These are phyloP conservation scores for Lycium ferocissimum DNA, from an alignment of 257 asterid species.

Conservation along the genomic window DNA sequence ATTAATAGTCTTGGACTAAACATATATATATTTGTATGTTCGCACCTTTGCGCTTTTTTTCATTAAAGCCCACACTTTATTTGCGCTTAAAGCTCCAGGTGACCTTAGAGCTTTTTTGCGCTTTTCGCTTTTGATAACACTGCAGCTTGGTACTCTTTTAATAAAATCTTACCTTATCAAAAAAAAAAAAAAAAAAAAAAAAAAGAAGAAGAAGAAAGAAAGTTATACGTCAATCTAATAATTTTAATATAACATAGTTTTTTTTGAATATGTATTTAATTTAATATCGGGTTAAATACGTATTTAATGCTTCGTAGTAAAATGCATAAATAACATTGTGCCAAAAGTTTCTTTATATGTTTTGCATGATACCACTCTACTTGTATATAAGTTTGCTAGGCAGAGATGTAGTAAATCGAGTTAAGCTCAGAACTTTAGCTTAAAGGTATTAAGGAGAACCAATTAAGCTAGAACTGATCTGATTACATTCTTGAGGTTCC, in stretches of 20 bases:
- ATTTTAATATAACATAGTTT: background rate
- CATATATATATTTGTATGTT: too few species aligned
- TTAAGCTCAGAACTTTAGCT: background rate
- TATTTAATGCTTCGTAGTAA: background rate
- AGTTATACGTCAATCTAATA: background rate
- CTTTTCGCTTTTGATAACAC: too few species aligned
- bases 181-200: too few species aligned
- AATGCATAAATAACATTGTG: background rate
- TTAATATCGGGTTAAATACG: background rate
- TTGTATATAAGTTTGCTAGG: background rate
- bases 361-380: background rate
- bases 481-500: constrained; percentile 9
- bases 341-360: background rate
- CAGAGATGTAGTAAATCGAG: background rate
- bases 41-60: too few species aligned
- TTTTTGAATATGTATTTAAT: too few species aligned
- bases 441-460: constrained; percentile 5
- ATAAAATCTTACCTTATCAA: too few species aligned
- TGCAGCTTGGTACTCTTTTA: too few species aligned
- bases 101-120: too few species aligned
- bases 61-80: too few species aligned
- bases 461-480: background rate
- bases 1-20: too few species aligned
- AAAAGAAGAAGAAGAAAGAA: background rate
- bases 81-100: too few species aligned